Evolutionary conservation across 129 eudicot genomes (phyloP), one percentile per base, ranked within the genome.

Genomic region (Flaveria robusta): DNA sequence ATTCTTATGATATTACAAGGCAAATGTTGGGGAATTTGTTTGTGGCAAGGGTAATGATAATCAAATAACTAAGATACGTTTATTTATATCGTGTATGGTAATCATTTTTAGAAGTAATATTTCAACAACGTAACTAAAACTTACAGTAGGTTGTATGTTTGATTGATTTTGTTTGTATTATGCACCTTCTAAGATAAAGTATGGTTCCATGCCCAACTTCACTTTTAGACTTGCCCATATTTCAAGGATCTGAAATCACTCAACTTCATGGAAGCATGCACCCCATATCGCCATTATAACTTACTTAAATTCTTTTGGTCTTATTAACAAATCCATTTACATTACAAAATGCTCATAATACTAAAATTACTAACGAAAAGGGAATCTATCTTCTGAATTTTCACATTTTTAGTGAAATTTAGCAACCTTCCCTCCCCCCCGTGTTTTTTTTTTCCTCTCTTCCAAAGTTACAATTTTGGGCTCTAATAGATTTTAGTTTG

Each of bases 401-500:
- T 29, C 46, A 14, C 69, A 31, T 64, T 11, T 62, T 34, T 64
- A 13, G 39, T 64, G 23, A 29, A 29, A 63, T 64, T 20, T 31
- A 63, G 43, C 69, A 16, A 2, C 12, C n/a, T n/a, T n/a, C n/a
- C n/a, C n/a, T n/a, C n/a, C 69, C 10, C 69, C 15, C 5, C 0
- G 1, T 8, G 16, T 8, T 5, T 19, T 34, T 8, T 5, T 19
- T 26, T 46, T 15, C 66, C 54, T 71, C 31, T 71, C 50, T 15
- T 69, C 39, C 70, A n/a, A n/a, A n/a, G n/a, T n/a, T n/a, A n/a
- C 18, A 65, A 26, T 37, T 18, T 52, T 42, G 68, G 51, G 60
- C 68, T 77, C 41, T 72, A 20, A 46, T 66, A 60, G 45, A 74
- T 49, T 55, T 55, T 7, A 10, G 63, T 22, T 19, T 7, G 37